Evolutionary conservation across 2,329 filamentous ascomycete species (phyloP), one percentile per base, ranked within the genome.

Genomic region (Aspergillus piperis): DNA sequence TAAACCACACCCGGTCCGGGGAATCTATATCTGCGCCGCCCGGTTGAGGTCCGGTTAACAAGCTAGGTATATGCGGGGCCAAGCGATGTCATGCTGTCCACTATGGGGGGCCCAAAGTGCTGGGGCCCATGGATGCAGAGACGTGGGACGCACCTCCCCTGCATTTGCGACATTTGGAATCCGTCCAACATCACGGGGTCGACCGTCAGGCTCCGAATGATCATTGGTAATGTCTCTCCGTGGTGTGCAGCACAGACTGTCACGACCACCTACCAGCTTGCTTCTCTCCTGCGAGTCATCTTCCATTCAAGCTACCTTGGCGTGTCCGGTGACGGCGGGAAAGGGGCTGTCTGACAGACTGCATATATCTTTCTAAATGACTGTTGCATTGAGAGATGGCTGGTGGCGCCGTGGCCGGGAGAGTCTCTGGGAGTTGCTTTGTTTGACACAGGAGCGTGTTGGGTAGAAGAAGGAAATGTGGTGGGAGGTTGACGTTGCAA

Each of bases 321-420:
- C 52, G 36, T 39, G 57, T 59, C 57, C 48, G 57, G 50, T 59
- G 57, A 59, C 23, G 41, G 27, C 21, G 50, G 30, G 57, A 59
- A 27, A 42, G 39, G 30, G 50, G 30, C 19, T 48, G 41, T 49
- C 50, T 50, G 25, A 47, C 44, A 42, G 50, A 27, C 15, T 36
- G 27, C 30, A 41, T 15, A n/a, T 5, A 42, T 17, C 8, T 48
- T 49, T 17, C 39, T 25, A 47, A 30, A 54, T 15, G 23, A 54
- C 27, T 42, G 57, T 59, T 59, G 57, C 57, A 59, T 54, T 36
- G 15, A 21, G 11, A 25, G 21, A 44, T 25, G n/a, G 27, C 21
- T 17, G 10, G 36, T n/a, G 19, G 25, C 27, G 25, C 7, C 13
- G n/a, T 36, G 25, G 47, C 39, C 23, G 27, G 23, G 27, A 32